Base-by-base conservation (phyloP, 2,329 filamentous ascomycete species). In the Monosporascus sp. region DNA sequence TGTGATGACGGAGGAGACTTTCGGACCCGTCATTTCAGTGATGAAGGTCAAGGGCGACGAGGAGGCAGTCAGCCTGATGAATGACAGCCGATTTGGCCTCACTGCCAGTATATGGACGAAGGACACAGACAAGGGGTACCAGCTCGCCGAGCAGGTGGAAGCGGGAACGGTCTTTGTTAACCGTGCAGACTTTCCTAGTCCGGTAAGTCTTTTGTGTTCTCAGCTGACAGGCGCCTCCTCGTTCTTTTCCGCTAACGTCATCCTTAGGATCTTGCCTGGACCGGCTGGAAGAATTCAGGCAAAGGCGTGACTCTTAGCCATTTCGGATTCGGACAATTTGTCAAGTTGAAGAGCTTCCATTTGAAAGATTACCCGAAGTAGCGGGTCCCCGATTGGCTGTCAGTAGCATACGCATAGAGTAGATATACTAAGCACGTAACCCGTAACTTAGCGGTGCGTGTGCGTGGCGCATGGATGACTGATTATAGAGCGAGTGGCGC, bases 61-160 rank as follows among this genome's bases (percentile, higher is more conserved):
- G 19, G 91, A 97, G 71, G 93, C 93, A 2, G 75, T 97, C 57
- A 75, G 78, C 61, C 74, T 93, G 49, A 97, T 97, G 91, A 97
- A 97, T 65, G 91, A 96, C 69, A 94, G 90, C 73, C 86, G 96
- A 60, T 96, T 96, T 68, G 93, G 93, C 5, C 79, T 97, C 57
- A 97, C 93, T 3, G 93, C 92, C n/a, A 96, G 91, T 65, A 91
- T 97, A 64, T 97, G 93, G 93, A 96, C 91, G 54, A 95, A 94
- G 71, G 91, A 97, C 66, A 83, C 85, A 2, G 78, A 76, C 46
- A 86, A 80, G 66, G 93, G 87, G 17, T 85, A 91, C 62, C 81
- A 88, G 68, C 78, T 97, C 50, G 84, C 87, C 40, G 86, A 94
- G 52, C 79, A 86, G 49, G 84, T 97, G 48, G 92, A 97, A 69